A percentile compares a stretch with the other conserved stretches of the same genome.
Evolutionary conservation across 2,329 filamentous ascomycete species (phyloP).

Genomic region (Penicillium frequentans): DNA sequence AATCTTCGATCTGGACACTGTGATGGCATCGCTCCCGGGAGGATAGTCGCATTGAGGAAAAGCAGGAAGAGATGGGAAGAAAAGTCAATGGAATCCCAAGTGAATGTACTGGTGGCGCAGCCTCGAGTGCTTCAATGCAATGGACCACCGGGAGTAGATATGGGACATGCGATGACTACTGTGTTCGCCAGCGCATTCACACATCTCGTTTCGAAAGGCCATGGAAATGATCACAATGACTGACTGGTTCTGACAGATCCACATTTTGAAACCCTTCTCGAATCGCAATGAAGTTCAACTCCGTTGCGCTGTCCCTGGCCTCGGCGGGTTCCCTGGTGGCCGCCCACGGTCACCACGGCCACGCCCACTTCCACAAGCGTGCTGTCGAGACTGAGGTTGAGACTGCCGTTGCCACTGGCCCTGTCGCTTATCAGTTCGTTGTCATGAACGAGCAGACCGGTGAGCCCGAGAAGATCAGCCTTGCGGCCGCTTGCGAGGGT

Average conservation of each 20-base stretch:
- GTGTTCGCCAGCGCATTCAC: neutral
- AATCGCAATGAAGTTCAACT: conserved; percentile 42
- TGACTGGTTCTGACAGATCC: conserved; percentile 4
- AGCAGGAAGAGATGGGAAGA: neutral
- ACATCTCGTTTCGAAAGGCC: neutral
- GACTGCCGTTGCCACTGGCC: conserved; percentile 58
- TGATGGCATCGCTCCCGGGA: neutral
- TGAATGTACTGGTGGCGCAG: neutral
- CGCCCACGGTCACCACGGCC: conserved; percentile 44
- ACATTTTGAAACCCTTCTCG: conserved; percentile 5
- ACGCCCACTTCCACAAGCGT: conserved; percentile 45
- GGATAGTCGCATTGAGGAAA: neutral
- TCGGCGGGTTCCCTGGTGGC: conserved; percentile 44
- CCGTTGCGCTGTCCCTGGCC: conserved; percentile 40
- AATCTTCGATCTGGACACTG: neutral
- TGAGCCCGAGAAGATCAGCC: conserved; percentile 21
- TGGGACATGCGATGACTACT: neutral
- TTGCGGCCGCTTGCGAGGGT: conserved; percentile 66
- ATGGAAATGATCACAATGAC: neutral
- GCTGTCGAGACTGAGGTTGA: conserved; percentile 39
- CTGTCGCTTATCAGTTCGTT: conserved; percentile 71
- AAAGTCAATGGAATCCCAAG: neutral
- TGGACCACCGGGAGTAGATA: neutral
- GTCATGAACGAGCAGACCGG: conserved; percentile 52
- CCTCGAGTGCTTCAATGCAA: neutral